phyloP scores from a whole-genome alignment of 495 filamentous ascomycete species.

The Lasiosphaeria ovina region DNA sequence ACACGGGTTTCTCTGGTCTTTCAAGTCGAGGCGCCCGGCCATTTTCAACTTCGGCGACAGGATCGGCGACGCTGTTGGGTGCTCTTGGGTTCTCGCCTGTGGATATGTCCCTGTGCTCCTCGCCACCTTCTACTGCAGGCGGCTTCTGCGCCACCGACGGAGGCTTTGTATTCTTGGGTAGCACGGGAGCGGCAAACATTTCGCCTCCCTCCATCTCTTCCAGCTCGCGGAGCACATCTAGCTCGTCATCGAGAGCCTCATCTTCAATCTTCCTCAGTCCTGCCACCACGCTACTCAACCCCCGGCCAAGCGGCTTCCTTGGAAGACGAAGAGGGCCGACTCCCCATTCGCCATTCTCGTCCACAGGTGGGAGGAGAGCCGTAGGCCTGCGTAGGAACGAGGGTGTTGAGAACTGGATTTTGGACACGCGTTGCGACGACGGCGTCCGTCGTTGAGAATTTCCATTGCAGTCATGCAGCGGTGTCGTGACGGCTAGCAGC shows the following conservation, averaged over 20 bases:
- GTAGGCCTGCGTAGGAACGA: conserved; percentile 66
- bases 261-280: conserved; percentile 77
- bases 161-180: conserved; percentile 1
- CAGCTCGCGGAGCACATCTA: conserved; percentile 78
- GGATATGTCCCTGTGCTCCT: not conserved
- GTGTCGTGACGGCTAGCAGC: conserved; percentile 62
- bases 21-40: conserved; percentile 46
- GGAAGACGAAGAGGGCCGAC: conserved; percentile 55
- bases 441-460: conserved; percentile 29
- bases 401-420: conserved; percentile 62
- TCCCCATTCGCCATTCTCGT: conserved; percentile 49
- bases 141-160: conserved; percentile 28
- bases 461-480: conserved; percentile 39
- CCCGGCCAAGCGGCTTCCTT: conserved; percentile 62
- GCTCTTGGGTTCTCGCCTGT: not conserved
- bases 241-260: conserved; percentile 71
- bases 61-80: not conserved
- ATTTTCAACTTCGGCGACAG: conserved; percentile 45
- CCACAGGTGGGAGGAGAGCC: conserved; percentile 39
- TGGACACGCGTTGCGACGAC: conserved; percentile 37
- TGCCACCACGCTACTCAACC: conserved; percentile 76
- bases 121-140: conserved; percentile 28
- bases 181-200: conserved; percentile 1
- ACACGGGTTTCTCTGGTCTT: conserved; percentile 35
- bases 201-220: conserved; percentile 53